phyloP scores from a whole-genome alignment of 768 basidiomycete species.

The Agaricus blazei region DNA sequence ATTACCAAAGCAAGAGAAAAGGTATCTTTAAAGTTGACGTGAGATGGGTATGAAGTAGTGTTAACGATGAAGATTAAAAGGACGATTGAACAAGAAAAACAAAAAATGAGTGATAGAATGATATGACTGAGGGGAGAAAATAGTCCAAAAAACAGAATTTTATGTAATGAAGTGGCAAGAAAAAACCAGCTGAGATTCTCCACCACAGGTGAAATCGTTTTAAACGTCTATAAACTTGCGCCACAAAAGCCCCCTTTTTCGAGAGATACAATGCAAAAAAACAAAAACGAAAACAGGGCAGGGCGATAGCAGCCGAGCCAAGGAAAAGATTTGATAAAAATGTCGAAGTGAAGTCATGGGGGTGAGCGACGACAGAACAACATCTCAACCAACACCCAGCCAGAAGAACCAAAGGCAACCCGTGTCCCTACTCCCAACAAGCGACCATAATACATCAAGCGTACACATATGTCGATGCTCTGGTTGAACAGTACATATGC shows the following conservation, averaged over 20 bases:
- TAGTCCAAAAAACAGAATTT: background rate
- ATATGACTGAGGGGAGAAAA: background rate
- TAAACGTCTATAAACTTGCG: background rate
- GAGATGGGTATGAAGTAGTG: slow-evolving; percentile 4
- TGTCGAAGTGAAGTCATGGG: no score
- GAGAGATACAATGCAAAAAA: background rate
- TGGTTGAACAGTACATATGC: background rate
- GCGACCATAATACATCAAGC: background rate
- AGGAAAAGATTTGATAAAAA: background rate
- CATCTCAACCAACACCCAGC: background rate
- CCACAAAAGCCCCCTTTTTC: background rate
- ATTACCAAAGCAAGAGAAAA: background rate
- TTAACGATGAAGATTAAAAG: background rate
- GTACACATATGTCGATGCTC: background rate
- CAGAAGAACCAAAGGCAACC: background rate
- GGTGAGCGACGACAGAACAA: background rate
- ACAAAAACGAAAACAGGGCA: background rate
- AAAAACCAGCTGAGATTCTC: background rate
- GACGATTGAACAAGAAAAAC: background rate
- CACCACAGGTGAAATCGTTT: slow-evolving; percentile 4
- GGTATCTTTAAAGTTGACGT: slow-evolving; percentile 1
- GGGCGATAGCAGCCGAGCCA: background rate
- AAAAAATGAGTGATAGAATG: background rate
- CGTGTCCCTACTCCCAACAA: background rate
- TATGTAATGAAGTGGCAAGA: background rate